phyloP scores from a whole-genome alignment of 345 rosid species.

The Pseudoturritis turrita region DNA sequence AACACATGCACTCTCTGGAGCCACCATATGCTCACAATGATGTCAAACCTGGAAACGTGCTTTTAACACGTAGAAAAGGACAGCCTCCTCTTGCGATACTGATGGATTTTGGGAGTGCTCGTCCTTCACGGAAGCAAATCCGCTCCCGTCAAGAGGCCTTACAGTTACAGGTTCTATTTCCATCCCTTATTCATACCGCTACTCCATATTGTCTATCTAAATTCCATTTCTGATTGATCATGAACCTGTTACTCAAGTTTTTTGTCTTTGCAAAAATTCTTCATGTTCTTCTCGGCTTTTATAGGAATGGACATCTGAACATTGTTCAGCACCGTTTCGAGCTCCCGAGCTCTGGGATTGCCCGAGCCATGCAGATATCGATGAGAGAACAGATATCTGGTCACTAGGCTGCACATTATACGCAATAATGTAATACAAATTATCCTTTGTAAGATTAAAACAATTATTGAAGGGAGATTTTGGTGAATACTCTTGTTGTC shows the following conservation, averaged over 20 bases:
- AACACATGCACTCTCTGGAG: conserved; percentile 87
- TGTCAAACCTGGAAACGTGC: conserved; percentile 96
- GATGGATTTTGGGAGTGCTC: conserved; percentile 98
- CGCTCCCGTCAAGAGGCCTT: conserved; percentile 90
- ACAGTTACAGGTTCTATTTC: conserved; percentile 70
- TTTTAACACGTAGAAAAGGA: conserved; percentile 60
- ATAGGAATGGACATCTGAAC: conserved; percentile 97
- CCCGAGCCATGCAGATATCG: conserved; percentile 91
- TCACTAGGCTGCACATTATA: conserved; percentile 97
- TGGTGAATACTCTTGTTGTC: neutral
- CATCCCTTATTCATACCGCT: neutral
- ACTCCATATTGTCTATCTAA: neutral
- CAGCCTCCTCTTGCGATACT: conserved; percentile 76
- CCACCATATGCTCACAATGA: conserved; percentile 99
- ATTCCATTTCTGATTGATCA: neutral
- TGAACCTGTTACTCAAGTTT: too few relatives aligned
- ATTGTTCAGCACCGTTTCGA: conserved; percentile 94
- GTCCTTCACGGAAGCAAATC: conserved; percentile 84
- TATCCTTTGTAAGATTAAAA: neutral
- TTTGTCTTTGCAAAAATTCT: neutral
- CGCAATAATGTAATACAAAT: conserved; percentile 75
- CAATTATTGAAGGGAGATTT: neutral
- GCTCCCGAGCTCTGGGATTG: conserved; percentile 99
- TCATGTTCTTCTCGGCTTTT: neutral
- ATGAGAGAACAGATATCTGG: conserved; percentile 98